Percentiles rank a stretch among this genome's conserved stretches.
phyloP scores from a whole-genome alignment of 2,329 filamentous ascomycete genomes.

The Penicillium hesseltinei region DNA sequence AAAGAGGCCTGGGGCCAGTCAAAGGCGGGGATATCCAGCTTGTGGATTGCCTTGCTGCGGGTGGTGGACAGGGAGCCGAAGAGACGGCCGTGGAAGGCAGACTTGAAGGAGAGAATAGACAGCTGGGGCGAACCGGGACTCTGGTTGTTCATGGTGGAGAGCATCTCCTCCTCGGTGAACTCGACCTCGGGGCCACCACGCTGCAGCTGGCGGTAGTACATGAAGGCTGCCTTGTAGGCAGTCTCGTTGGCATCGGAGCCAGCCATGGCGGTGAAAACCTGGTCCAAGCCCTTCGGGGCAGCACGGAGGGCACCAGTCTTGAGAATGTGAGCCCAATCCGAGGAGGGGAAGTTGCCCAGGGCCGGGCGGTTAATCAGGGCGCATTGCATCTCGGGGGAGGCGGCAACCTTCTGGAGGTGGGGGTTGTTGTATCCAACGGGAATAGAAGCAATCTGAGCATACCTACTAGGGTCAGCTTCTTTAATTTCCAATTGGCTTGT shows the following conservation, averaged over 20 bases:
- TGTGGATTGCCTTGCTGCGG: conserved; percentile 90
- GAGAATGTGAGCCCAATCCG: conserved; percentile 78
- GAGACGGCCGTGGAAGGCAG: conserved; percentile 84
- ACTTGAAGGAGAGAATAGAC: conserved; percentile 85
- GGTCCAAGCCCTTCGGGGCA: conserved; percentile 66
- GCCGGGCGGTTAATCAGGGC: conserved; percentile 86
- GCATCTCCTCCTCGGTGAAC: conserved; percentile 66
- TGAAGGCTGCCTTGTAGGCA: conserved; percentile 93
- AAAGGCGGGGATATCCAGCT: conserved; percentile 90
- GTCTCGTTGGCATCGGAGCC: conserved; percentile 93
- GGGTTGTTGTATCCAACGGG: conserved; percentile 92
- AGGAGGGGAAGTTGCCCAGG: conserved; percentile 83
- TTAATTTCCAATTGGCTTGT: neutral
- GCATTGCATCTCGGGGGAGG: conserved; percentile 73
- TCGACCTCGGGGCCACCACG: conserved; percentile 67
- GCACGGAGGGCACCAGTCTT: conserved; percentile 72
- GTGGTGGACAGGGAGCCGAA: conserved; percentile 87
- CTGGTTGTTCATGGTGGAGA: conserved; percentile 75
- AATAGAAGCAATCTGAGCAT: conserved; percentile 90
- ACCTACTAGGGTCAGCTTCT: conserved; percentile 35
- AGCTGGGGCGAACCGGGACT: conserved; percentile 73
- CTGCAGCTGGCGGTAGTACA: conserved; percentile 79
- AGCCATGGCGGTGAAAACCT: conserved; percentile 87
- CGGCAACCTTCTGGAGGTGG: conserved; percentile 65
- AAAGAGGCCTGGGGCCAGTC: conserved; percentile 93